These are phyloP conservation scores for Aquilaria malaccensis DNA, from an alignment of 345 rosid genomes.

Conservation along the genomic window DNA sequence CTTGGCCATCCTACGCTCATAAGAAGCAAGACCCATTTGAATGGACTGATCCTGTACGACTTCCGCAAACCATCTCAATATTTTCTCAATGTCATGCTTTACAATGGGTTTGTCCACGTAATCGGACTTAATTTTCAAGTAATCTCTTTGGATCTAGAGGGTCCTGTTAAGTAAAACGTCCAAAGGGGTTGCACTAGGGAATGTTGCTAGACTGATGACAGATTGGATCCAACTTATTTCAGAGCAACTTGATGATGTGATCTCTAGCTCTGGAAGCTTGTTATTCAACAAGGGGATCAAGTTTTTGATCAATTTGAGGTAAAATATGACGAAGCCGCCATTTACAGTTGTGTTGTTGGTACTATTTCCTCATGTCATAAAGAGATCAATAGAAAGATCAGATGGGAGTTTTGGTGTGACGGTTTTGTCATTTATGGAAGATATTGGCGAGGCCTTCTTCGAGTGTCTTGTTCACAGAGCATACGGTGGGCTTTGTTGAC, in stretches of 20 bases:
- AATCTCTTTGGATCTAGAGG: not conserved
- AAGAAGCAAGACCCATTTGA: not conserved
- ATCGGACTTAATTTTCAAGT: slow-evolving; percentile 5
- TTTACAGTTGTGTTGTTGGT: not conserved
- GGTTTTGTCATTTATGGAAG: slow-evolving; percentile 8
- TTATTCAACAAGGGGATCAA: too few relatives aligned
- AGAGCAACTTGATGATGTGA: not conserved
- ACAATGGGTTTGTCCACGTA: not conserved
- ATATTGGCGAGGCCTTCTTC: slow-evolving; percentile 12
- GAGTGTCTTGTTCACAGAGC: not conserved
- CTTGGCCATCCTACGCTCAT: slow-evolving; percentile 6
- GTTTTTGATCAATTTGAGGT: not conserved
- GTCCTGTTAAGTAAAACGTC: slow-evolving; percentile 7
- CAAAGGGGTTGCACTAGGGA: slow-evolving; percentile 4
- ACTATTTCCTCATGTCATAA: not conserved
- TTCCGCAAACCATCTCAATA: not conserved
- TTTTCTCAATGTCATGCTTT: not conserved
- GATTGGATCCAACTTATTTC: not conserved
- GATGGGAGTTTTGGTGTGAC: slow-evolving; percentile 3
- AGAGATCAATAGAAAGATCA: slow-evolving; percentile 9
- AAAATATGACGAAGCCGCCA: not conserved
- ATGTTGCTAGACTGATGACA: not conserved
- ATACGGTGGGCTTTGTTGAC: slow-evolving; percentile 3
- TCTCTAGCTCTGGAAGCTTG: not conserved
- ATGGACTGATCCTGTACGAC: not conserved